Evolutionary conservation across 2,329 filamentous ascomycete genomes (phyloP).

Genomic region (Trichoderma sp.): DNA sequence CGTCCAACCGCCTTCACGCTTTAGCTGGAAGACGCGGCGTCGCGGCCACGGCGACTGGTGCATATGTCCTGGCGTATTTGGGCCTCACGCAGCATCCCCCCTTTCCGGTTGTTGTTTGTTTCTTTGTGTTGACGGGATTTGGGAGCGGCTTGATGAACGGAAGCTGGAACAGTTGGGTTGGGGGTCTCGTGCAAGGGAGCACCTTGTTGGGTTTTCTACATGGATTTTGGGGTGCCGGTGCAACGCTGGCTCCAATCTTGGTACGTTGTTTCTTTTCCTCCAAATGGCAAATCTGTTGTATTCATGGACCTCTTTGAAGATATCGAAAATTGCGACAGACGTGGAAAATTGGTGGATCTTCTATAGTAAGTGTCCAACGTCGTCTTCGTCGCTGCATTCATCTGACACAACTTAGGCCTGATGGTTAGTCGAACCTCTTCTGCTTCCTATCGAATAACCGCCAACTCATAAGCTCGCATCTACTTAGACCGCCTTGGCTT

Average conservation of each 20-base stretch:
- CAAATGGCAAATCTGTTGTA: not conserved
- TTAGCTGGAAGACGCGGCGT: constrained; percentile 52
- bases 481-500: not conserved
- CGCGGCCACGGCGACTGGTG: constrained; percentile 55
- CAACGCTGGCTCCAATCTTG: constrained; percentile 69
- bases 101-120: constrained; percentile 62
- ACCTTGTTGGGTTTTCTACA: constrained; percentile 67
- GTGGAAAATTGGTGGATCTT: constrained; percentile 16
- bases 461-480: not conserved
- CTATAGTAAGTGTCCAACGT: constrained; percentile 1
- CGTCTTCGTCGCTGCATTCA: not conserved
- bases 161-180: constrained; percentile 55
- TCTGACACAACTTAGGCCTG: not conserved
- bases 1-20: constrained; percentile 38
- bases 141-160: constrained; percentile 64
- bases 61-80: constrained; percentile 61
- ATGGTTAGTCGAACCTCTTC: not conserved
- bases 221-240: constrained; percentile 65
- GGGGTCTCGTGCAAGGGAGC: constrained; percentile 56
- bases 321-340: constrained; percentile 4
- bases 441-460: not conserved
- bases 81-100: constrained; percentile 63
- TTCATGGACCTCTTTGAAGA: not conserved
- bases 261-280: constrained; percentile 63
- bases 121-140: constrained; percentile 64